A percentile compares a stretch with the other conserved stretches of the same genome.
phyloP scores from a whole-genome alignment of 2,329 filamentous ascomycete species.

The Pseudocercospora vitis region DNA sequence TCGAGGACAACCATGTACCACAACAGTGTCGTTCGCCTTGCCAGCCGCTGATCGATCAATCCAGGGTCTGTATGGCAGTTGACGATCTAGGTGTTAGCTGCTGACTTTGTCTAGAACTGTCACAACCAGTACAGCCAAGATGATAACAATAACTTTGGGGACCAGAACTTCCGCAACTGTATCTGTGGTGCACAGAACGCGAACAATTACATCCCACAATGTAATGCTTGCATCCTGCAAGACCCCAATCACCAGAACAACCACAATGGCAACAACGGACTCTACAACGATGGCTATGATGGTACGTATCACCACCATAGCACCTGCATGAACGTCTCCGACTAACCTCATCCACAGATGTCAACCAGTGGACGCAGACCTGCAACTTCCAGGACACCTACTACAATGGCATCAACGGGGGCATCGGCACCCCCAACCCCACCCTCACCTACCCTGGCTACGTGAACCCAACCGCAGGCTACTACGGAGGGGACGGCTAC shows the following conservation, averaged over 20 bases:
- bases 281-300: background rate
- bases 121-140: background rate
- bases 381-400: background rate
- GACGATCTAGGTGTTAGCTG: background rate
- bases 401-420: background rate
- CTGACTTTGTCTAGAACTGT: background rate
- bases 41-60: constrained; percentile 1
- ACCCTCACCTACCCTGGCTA: background rate
- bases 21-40: background rate
- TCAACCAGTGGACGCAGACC: background rate
- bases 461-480: background rate
- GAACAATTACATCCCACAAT: background rate
- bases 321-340: no score
- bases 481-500: background rate
- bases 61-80: background rate
- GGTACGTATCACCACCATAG: background rate
- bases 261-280: background rate
- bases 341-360: background rate
- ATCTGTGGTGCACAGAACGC: constrained; percentile 2
- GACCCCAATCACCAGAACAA: constrained; percentile 1
- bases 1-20: background rate
- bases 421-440: background rate
- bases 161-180: background rate
- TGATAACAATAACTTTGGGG: background rate
- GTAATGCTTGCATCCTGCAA: background rate